Base-by-base conservation (phyloP, 148 eudicot species). In the Arctostaphylos glauca region DNA sequence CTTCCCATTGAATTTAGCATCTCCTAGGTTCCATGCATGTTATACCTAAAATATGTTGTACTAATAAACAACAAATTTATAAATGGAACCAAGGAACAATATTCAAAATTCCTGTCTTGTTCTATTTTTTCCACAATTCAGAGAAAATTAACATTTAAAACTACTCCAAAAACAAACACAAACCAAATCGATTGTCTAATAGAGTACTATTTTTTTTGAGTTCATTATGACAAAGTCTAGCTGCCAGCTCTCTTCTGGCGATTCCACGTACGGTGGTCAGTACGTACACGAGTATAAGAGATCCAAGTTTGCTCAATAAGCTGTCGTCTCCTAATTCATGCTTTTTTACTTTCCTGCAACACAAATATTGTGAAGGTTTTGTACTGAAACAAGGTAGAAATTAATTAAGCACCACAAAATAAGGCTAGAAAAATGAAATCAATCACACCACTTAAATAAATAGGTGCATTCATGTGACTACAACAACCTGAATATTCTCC, bases 101-200 rank as follows among this genome's bases (percentile, higher is more conserved):
- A 15, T 70, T 70, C 47, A 82, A 56, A 81, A 56, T 74, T 21
- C 79, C 44, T 56, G 49, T 82, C 80, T 82, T 49, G 23, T 25
- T 44, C 47, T 49, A 60, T 25, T 48, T 76, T 62, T 49, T 73
- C 67, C 59, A 76, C n/a, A 62, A 82, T 75, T 50, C 21, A 76
- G 53, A 75, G 66, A 82, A 62, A 56, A 59, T 76, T 4, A 73
- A 74, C 56, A 38, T 9, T 9, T 13, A 66, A 66, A 31, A 58
- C 55, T 75, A 46, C 55, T 14, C 67, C 53, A 60, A 82, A 76
- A 76, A 18, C 79, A 60, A 58, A 81, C 83, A 74, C 46, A 73
- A 81, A 73, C 72, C 19, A 3, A 23, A 31, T 43, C 25, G 8
- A 48, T 60, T 82, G 74, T 76, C 58, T 49, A 50, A 25, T 25